Base-by-base conservation (phyloP, 2,329 filamentous ascomycete genomes). In the Fusarium sterilihyphosum region DNA sequence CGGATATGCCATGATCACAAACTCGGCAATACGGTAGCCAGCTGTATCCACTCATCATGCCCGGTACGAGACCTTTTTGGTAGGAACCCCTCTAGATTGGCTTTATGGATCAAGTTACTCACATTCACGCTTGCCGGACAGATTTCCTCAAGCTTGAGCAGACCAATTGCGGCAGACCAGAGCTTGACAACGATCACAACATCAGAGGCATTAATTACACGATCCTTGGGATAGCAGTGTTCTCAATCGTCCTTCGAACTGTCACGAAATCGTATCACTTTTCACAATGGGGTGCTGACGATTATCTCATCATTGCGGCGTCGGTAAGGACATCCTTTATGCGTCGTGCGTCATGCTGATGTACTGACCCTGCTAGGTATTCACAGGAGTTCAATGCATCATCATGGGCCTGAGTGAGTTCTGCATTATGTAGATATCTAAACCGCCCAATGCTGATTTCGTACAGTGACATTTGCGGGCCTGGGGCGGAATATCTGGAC, bases 401-500 rank as follows among this genome's bases (percentile, higher is more conserved):
- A 22, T 68, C 4, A 61, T 56, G 26, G 47, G 37, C 6, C 18
- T 46, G 1, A 67, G 65, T 67, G n/a, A 40, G 65, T 50, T 14
- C 8, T 4, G 5, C 1, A 2, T 17, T 3, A 11, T 11, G 0
- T 11, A 6, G 20, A 20, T 20, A 0, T 20, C 6, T 1, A 35
- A 33, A 3, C 8, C 2, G 5, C 5, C 3, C 3, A 33, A 10
- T 33, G n/a, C 4, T 50, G 0, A n/a, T 9, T 50, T 8, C 10
- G 11, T 8, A 2, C 8, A 67, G 65, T 67, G 65, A 67, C 65
- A 8, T 66, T 40, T 18, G 33, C 13, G 0, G 65, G 65, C 1
- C 4, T 67, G 11, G 62, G 65, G 0, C 33, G 56, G 5, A 49
- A 67, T n/a, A 67, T 66, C 0, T 67, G 65, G 65, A 67, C 38